Evolutionary conservation across 2,329 filamentous ascomycete species (phyloP).

Genomic region (Teratosphaeria zuluensis): DNA sequence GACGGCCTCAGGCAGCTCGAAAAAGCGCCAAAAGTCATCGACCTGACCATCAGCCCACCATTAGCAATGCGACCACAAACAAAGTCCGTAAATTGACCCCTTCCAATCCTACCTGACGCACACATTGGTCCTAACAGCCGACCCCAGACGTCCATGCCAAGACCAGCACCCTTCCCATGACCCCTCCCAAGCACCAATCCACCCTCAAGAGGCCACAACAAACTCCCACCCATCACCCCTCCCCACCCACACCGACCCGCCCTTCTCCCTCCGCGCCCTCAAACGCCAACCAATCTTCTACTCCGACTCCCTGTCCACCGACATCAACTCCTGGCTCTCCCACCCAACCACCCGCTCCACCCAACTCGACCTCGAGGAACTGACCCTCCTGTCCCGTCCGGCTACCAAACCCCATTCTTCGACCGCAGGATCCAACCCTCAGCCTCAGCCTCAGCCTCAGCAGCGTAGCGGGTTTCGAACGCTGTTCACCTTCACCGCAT

Average conservation of each 20-base stretch:
- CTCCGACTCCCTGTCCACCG: not conserved
- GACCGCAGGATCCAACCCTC: no score
- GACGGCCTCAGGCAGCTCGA: not conserved
- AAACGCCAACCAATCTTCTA: not conserved
- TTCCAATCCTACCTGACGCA: no score
- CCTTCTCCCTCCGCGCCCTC: not conserved
- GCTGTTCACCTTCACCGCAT: not conserved
- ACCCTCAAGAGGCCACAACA: not conserved
- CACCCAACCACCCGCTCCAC: not conserved
- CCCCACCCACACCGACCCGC: not conserved
- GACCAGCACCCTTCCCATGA: no score
- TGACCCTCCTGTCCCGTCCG: not conserved
- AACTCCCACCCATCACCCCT: conserved; percentile 10
- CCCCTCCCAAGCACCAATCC: no score
- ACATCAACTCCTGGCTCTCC: not conserved
- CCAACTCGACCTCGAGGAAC: not conserved
- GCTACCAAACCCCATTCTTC: no score
- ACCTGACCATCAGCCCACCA: not conserved
- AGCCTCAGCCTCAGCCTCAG: no score
- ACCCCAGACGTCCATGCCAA: no score
- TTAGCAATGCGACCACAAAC: no score
- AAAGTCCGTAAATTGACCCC: no score
- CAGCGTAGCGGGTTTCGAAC: no score
- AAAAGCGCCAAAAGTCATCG: not conserved
- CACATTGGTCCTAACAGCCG: no score